Conservation (phyloP, 257 asterid species). For the Jaltomata sinuosa region DNA sequence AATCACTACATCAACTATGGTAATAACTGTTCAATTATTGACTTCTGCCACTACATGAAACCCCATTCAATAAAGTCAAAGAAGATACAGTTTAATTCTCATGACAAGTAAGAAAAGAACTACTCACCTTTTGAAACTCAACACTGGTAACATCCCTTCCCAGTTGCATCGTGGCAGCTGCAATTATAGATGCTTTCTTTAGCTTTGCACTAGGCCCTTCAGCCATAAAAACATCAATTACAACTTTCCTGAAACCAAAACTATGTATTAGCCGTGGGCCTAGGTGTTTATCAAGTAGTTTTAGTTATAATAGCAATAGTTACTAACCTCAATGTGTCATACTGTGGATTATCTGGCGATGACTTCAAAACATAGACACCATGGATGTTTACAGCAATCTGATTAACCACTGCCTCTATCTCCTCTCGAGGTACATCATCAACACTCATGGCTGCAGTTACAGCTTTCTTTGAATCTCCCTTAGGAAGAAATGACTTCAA, state of each 20-base stretch:
- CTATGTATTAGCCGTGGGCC: neutral
- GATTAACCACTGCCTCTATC: conserved; percentile 42
- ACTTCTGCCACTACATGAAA: neutral
- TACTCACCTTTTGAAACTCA: conserved; percentile 62
- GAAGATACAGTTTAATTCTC: neutral
- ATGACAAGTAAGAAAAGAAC: neutral
- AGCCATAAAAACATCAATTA: conserved; percentile 53
- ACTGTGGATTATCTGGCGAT: conserved; percentile 56
- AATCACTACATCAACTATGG: neutral
- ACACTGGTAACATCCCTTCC: conserved; percentile 23
- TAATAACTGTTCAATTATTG: neutral
- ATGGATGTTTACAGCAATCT: conserved; percentile 66
- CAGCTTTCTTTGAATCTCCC: conserved; percentile 38
- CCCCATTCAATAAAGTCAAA: neutral
- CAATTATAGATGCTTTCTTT: conserved; percentile 50
- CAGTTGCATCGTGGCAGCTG: conserved; percentile 60
- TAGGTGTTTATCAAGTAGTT: neutral
- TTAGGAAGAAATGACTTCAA: conserved; percentile 25
- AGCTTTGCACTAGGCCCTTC: conserved; percentile 75
- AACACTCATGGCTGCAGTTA: conserved; percentile 46
- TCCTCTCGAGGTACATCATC: conserved; percentile 39
- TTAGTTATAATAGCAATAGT: neutral
- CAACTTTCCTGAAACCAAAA: conserved; percentile 46
- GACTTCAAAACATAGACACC: conserved; percentile 72
- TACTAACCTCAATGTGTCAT: conserved; percentile 58